Percentiles rank a stretch among this genome's conserved stretches.
phyloP scores from a whole-genome alignment of 805 yeast genomes.

The Ascoidea asiatica region DNA sequence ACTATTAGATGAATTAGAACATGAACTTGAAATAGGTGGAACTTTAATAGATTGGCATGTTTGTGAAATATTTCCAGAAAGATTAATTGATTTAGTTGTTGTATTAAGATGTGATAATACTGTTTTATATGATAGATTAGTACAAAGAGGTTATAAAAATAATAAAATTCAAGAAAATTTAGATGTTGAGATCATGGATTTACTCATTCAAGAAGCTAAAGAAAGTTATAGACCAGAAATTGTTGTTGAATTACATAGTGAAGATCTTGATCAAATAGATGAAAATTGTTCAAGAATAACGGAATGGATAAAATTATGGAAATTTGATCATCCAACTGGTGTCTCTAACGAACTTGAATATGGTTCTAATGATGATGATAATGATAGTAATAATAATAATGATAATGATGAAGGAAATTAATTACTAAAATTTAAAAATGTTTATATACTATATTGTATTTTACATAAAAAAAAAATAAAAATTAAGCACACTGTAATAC shows the following conservation, averaged over 20 bases:
- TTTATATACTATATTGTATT: neutral
- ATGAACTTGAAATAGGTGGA: conserved; percentile 73
- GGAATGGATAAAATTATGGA: conserved; percentile 72
- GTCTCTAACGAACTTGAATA: conserved; percentile 36
- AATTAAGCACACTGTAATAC: conserved; percentile 15
- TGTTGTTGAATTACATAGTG: conserved; percentile 68
- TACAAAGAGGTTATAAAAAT: conserved; percentile 65
- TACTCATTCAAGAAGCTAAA: conserved; percentile 72
- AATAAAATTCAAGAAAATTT: conserved; percentile 79
- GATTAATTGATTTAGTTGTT: conserved; percentile 82
- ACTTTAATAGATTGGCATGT: conserved; percentile 95
- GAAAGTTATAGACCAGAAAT: conserved; percentile 71
- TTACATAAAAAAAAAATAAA: conserved; percentile 1
- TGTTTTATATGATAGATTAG: conserved; percentile 59
- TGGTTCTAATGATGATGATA: conserved; percentile 9
- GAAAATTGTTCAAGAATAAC: conserved; percentile 66
- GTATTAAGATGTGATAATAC: conserved; percentile 74
- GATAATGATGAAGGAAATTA: neutral
- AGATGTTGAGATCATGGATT: conserved; percentile 96
- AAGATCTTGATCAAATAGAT: conserved; percentile 64
- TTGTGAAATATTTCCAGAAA: conserved; percentile 88
- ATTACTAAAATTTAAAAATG: neutral
- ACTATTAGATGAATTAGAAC: conserved; percentile 69
- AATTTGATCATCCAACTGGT: conserved; percentile 46
- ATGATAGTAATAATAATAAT: conserved; percentile 2